Conservation (phyloP, 345 rosid species). For the Clarkia xantiana region DNA sequence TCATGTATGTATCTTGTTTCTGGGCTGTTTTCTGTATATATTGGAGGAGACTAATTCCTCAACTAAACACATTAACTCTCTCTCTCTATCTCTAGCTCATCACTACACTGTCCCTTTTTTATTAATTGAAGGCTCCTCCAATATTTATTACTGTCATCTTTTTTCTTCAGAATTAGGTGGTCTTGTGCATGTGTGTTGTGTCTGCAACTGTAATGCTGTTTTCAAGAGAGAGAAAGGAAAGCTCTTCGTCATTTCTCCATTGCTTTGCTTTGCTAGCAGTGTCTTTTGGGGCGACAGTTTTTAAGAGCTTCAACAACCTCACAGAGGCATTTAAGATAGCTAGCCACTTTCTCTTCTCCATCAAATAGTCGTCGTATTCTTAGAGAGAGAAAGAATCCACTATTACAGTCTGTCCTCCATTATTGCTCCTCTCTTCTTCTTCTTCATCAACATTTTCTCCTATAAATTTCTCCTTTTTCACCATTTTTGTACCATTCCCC, state of each 20-base stretch:
- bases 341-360: no score
- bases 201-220: neutral
- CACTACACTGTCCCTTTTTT: no score
- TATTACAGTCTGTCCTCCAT: constrained; percentile 49
- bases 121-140: constrained; percentile 28
- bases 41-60: constrained; percentile 24
- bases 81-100: neutral
- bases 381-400: constrained; percentile 9
- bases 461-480: constrained; percentile 23
- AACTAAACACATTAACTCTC: constrained; percentile 68
- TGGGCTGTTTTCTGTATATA: no score
- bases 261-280: no score
- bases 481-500: constrained; percentile 7
- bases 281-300: neutral
- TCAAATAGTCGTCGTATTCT: no score
- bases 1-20: no score
- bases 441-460: constrained; percentile 1
- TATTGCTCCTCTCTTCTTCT: constrained; percentile 22
- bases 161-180: constrained; percentile 50
- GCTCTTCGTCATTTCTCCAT: no score
- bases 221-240: no score
- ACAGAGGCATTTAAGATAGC: constrained; percentile 55
- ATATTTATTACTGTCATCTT: constrained; percentile 20
- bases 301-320: constrained; percentile 30
- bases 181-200: constrained; percentile 4